Conservation (phyloP, 78 protist genomes). For the Tieghemostelium lacteum region DNA sequence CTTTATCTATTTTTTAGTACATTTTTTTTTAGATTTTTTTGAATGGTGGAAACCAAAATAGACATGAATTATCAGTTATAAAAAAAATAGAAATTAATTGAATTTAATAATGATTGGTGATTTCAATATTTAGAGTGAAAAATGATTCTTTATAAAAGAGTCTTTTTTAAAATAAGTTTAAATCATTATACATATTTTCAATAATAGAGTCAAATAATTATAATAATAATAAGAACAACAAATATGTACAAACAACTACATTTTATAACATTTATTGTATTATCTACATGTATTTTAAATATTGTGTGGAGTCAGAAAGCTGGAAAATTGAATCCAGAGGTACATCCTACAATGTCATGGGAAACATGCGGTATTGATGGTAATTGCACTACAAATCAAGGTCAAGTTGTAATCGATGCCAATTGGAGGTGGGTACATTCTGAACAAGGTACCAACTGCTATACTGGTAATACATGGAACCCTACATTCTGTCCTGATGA, state of each 20-base stretch:
- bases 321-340: constrained; percentile 61
- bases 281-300: not conserved
- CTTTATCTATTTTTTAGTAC: too few species aligned
- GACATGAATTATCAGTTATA: too few species aligned
- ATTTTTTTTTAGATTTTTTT: too few species aligned
- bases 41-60: too few species aligned
- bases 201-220: too few species aligned
- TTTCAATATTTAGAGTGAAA: too few species aligned
- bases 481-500: constrained; percentile 77
- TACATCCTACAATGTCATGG: constrained; percentile 55
- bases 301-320: constrained; percentile 21
- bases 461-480: constrained; percentile 80
- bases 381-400: not conserved
- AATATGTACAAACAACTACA: not conserved
- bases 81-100: too few species aligned
- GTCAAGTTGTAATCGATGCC: constrained; percentile 66
- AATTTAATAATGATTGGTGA: too few species aligned
- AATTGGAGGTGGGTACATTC: constrained; percentile 83
- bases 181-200: too few species aligned
- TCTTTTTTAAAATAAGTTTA: too few species aligned
- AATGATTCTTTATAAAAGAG: too few species aligned
- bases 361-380: constrained; percentile 49
- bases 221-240: too few species aligned
- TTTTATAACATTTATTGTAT: not conserved
- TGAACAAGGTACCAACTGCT: constrained; percentile 75